Evolutionary conservation across 2,329 filamentous ascomycete species (phyloP).

Genomic region (Calonectria honghensis): DNA sequence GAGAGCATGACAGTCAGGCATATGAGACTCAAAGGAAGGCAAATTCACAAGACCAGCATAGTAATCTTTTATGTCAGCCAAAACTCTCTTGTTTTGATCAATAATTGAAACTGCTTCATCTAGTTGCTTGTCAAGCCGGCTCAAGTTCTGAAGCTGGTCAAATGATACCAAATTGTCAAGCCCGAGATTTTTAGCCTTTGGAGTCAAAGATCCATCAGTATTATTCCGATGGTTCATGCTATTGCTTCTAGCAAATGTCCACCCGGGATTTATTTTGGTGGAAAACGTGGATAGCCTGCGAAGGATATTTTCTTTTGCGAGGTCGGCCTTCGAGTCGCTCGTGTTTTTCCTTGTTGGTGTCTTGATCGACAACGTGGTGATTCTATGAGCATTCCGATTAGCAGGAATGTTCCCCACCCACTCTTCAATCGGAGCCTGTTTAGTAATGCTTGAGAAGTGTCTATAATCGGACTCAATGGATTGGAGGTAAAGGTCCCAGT

Average conservation of each 20-base stretch:
- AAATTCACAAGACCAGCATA: neutral
- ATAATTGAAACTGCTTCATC: neutral
- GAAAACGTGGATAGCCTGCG: neutral
- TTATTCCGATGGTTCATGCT: neutral
- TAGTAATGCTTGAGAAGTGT: neutral
- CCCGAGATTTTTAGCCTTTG: neutral
- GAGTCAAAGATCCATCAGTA: neutral
- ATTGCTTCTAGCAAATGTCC: neutral
- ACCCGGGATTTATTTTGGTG: neutral
- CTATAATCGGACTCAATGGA: neutral
- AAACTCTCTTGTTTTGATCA: neutral
- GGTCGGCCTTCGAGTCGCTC: neutral
- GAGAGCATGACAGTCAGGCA: neutral
- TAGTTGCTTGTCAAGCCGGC: neutral
- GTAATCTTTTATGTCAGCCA: neutral
- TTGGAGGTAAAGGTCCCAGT: neutral
- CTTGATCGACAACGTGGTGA: neutral
- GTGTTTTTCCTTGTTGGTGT: neutral
- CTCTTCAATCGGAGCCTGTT: neutral
- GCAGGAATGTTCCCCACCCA: neutral
- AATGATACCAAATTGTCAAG: neutral
- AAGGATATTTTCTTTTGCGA: neutral
- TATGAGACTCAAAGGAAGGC: neutral
- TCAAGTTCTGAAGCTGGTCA: neutral
- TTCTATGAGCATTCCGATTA: neutral